Percentiles rank a stretch among this genome's conserved stretches.
Conservation (phyloP, 345 rosid species). For the Murraya paniculata region DNA sequence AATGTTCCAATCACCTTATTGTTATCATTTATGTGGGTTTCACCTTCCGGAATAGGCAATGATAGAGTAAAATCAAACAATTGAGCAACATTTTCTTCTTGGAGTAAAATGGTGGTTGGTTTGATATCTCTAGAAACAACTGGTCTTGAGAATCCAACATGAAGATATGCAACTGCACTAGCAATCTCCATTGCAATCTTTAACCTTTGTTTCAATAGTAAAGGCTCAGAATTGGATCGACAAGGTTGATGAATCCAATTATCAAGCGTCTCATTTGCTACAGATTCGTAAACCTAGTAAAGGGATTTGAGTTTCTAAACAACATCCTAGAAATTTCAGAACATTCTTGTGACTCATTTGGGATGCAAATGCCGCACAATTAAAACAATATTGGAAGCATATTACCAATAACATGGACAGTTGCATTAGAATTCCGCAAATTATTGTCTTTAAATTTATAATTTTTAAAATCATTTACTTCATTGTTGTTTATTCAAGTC, state of each 20-base stretch:
- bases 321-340: neutral
- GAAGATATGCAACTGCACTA: slow-evolving; percentile 9
- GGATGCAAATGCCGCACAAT: neutral
- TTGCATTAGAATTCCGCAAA: too few species aligned
- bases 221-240: neutral
- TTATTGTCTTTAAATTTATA: too few species aligned
- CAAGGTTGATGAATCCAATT: neutral
- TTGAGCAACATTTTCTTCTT: neutral
- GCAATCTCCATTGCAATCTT: neutral
- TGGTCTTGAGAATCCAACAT: slow-evolving; percentile 23
- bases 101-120: neutral
- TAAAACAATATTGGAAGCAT: too few species aligned
- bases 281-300: neutral
- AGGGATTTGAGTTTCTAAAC: neutral
- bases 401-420: too few species aligned
- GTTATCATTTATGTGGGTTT: neutral
- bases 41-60: neutral
- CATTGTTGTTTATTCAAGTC: too few species aligned
- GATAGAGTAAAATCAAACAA: neutral
- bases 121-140: slow-evolving; percentile 19
- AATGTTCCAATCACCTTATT: neutral
- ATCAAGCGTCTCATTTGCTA: neutral
- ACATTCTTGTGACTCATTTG: neutral
- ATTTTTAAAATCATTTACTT: too few species aligned
- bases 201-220: neutral